phyloP scores from a whole-genome alignment of 2,329 filamentous ascomycete species.

The Teratosphaeria pseudoeucalypti region DNA sequence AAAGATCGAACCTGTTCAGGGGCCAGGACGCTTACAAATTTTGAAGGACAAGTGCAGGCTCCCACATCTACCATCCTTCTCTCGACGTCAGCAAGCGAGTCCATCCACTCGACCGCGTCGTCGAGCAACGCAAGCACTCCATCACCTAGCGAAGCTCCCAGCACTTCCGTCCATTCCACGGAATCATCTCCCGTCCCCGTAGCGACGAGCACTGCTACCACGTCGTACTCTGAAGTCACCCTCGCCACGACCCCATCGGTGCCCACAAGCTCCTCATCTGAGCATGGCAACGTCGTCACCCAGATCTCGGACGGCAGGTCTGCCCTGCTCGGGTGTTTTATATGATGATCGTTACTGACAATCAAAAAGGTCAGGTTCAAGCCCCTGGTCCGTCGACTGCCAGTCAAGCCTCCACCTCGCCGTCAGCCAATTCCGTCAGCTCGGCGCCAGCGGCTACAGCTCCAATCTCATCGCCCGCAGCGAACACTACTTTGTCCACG shows the following conservation, averaged over 20 bases:
- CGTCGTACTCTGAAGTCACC: neutral
- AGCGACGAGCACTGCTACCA: neutral
- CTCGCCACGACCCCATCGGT: neutral
- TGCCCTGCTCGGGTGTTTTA: neutral
- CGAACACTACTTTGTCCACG: neutral
- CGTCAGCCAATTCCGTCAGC: neutral
- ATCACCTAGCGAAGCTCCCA: neutral
- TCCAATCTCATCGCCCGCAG: neutral
- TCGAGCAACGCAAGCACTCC: neutral
- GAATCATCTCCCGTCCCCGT: no score
- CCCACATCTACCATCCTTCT: neutral
- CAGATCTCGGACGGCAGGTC: neutral
- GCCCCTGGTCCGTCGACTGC: neutral
- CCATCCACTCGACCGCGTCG: neutral
- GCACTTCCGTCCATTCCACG: neutral
- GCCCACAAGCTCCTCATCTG: neutral
- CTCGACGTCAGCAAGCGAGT: neutral
- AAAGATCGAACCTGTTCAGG: neutral
- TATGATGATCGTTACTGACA: neutral
- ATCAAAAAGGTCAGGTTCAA: neutral
- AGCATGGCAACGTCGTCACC: neutral
- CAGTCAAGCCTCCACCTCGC: neutral
- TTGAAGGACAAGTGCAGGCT: neutral
- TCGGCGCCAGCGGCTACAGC: neutral
- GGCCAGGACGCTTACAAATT: neutral